phyloP scores from a whole-genome alignment of 768 basidiomycete genomes.

The Pulveroboletus sp. region DNA sequence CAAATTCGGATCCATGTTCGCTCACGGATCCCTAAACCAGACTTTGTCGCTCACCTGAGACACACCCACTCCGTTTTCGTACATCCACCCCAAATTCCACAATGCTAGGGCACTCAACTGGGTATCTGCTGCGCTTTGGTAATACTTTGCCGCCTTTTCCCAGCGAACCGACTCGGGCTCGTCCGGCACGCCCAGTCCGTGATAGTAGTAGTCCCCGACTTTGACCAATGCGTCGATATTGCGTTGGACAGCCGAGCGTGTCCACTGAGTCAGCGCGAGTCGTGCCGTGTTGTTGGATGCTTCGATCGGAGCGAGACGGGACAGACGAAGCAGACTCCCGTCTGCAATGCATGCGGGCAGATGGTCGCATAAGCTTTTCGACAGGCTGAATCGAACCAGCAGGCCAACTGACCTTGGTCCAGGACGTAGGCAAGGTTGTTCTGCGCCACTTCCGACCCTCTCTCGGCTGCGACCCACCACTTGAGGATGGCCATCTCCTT shows the following conservation, averaged over 20 bases:
- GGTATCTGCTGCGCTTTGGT: conserved; percentile 91
- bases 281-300: conserved; percentile 80
- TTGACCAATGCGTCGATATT: conserved; percentile 98
- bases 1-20: neutral
- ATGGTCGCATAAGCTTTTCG: conserved; percentile 19
- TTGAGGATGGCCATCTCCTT: conserved; percentile 83
- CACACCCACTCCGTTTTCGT: conserved; percentile 92
- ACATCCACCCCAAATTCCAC: conserved; percentile 99
- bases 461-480: conserved; percentile 94
- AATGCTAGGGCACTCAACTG: conserved; percentile 91
- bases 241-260: conserved; percentile 85
- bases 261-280: conserved; percentile 90
- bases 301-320: conserved; percentile 63
- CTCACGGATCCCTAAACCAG: neutral
- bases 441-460: conserved; percentile 89
- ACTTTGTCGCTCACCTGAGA: conserved; percentile 54
- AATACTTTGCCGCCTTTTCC: conserved; percentile 92
- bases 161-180: conserved; percentile 60
- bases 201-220: conserved; percentile 96
- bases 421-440: conserved; percentile 91
- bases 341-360: conserved; percentile 46
- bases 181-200: conserved; percentile 76
- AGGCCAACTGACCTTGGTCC: conserved; percentile 68
- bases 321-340: conserved; percentile 62
- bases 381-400: conserved; percentile 31